Evolutionary conservation across 768 basidiomycete species (phyloP), one percentile per base, ranked within the genome.

Genomic region (Gyrodon lividus): DNA sequence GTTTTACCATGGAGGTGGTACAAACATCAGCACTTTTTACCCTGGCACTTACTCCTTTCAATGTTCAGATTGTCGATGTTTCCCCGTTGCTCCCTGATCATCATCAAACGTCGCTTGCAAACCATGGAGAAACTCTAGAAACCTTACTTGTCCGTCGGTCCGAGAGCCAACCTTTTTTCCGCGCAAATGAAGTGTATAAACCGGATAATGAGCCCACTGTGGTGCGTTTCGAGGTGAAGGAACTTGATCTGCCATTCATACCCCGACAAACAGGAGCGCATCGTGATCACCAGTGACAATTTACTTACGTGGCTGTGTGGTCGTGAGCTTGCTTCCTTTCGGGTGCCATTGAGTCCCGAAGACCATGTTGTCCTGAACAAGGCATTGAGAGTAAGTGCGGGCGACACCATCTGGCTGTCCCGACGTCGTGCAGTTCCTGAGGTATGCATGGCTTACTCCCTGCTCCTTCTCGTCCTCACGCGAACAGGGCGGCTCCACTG

Each of bases 1-100:
- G 94, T 49, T 94, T 92, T 71, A 81, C 81, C 49, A 78, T 95
- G 57, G 85, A 95, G 84, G 94, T 94, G 62, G 70, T 70, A n/a
- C 45, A 31, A 12, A 16, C 35, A 19, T 30, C 23, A 46, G 41
- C 46, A 22, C 52, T 45, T 46, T 34, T 48, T 45, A 39, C 46
- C 23, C 3, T 35, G 35, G 24, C 43, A 45, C 58, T 59, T 40
- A 59, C 48, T 47, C 42, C 37, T 44, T 55, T 51, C 20, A 14
- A 46, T 48, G 43, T 54, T 43, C 43, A 75, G 74, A 68, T 76
- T 10, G 45, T 65, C 30, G 62, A 74, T 16, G 45, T 75, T 51
- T 63, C 69, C 16, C 52, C 65, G 24, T 51, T 55, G 12, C 62
- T 76, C 50, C 66, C 69, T 23, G 54, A 53, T 52, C 61, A 54